A percentile compares a stretch with the other conserved stretches of the same genome.
Evolutionary conservation across 345 rosid species (phyloP).

Genomic region (Pseudoturritis turrita): DNA sequence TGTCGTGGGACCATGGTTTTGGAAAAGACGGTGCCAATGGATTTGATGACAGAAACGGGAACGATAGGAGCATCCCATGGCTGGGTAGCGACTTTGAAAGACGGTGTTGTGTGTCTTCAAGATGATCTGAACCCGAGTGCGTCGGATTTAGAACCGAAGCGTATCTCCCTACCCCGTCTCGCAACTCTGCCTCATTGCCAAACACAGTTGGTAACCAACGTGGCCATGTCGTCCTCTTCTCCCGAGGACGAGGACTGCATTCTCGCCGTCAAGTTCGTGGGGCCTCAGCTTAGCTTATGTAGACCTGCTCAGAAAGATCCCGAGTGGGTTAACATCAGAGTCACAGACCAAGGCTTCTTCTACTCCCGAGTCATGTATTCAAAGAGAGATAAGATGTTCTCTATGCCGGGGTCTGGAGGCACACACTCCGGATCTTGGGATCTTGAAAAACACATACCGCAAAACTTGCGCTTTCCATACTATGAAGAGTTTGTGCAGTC

Average conservation of each 20-base stretch:
- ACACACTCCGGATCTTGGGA: background rate
- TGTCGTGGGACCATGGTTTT: background rate
- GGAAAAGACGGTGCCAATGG: background rate
- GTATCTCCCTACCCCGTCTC: background rate
- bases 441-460: background rate
- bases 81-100: background rate
- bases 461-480: background rate
- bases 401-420: background rate
- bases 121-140: background rate
- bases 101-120: background rate
- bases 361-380: background rate
- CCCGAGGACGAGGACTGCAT: background rate
- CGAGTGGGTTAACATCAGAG: slow-evolving; percentile 5
- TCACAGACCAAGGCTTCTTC: background rate
- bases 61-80: background rate
- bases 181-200: background rate
- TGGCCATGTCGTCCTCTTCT: background rate
- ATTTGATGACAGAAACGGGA: background rate
- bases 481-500: background rate
- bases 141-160: background rate
- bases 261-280: background rate
- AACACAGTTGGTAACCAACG: background rate
- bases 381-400: background rate
- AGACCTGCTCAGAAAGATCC: background rate
- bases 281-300: background rate